These are phyloP conservation scores for Spinacia oleracea DNA, from an alignment of 179 eudicot species.

Conservation along the genomic window DNA sequence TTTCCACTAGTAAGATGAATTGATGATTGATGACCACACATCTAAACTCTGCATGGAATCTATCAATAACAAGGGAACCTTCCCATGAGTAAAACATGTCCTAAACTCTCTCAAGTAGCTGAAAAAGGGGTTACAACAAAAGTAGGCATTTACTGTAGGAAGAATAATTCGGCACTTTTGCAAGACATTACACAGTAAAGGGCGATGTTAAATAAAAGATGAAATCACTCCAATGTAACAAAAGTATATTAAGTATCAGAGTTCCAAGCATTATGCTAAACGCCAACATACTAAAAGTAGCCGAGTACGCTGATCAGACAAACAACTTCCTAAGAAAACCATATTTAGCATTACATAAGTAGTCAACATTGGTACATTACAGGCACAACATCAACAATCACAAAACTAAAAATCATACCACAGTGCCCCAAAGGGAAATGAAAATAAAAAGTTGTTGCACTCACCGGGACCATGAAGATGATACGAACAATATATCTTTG, in stretches of 20 bases:
- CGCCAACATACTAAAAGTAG: neutral
- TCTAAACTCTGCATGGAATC: neutral
- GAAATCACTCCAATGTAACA: neutral
- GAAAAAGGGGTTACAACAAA: neutral
- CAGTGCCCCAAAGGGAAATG: neutral
- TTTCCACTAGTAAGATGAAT: neutral
- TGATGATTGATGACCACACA: neutral
- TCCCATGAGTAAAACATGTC: neutral
- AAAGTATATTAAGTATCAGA: neutral
- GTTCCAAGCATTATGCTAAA: neutral
- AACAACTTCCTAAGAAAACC: neutral
- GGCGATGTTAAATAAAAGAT: neutral
- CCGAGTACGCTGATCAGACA: neutral
- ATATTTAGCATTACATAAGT: neutral
- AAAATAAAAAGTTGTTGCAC: constrained; percentile 36
- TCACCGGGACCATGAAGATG: constrained; percentile 97
- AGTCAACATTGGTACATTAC: neutral
- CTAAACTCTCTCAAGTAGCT: neutral
- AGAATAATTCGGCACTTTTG: neutral
- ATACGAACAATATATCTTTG: constrained; percentile 96
- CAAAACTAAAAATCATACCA: neutral
- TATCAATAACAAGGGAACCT: neutral
- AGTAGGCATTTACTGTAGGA: neutral
- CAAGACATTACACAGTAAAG: neutral
- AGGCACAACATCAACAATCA: neutral